These are phyloP conservation scores for Gossypium rotundifolium DNA, from an alignment of 345 rosid genomes.

Conservation along the genomic window DNA sequence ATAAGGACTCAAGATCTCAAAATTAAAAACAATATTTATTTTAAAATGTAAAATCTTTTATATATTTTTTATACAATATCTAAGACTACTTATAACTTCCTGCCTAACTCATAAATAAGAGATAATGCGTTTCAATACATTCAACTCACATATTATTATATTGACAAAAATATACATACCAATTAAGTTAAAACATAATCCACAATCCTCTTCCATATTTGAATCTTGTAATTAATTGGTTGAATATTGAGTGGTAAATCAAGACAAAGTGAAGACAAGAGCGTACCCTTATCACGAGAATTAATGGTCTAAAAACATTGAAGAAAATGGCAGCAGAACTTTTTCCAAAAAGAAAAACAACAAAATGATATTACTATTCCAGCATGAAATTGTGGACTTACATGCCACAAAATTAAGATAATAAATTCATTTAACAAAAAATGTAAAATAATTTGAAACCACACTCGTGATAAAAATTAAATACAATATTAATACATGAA, in stretches of 20 bases:
- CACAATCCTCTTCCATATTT: not conserved
- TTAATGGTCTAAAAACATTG: not conserved
- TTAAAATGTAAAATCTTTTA: too few species aligned
- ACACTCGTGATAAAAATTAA: not conserved
- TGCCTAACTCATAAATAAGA: rapidly evolving
- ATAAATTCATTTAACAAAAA: not conserved
- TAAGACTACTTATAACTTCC: too few species aligned
- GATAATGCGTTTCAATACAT: rapidly evolving
- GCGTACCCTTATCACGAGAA: conserved; percentile 2
- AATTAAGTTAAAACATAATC: too few species aligned
- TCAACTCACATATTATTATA: too few species aligned
- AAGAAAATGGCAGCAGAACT: not conserved
- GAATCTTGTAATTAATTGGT: too few species aligned
- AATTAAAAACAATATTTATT: too few species aligned
- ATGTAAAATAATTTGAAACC: not conserved
- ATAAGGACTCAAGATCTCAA: too few species aligned
- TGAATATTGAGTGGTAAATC: too few species aligned
- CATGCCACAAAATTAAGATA: not conserved
- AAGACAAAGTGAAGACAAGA: not conserved
- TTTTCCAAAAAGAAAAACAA: not conserved
- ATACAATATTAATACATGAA: too few species aligned
- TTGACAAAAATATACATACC: too few species aligned
- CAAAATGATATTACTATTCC: not conserved
- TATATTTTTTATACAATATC: too few species aligned
- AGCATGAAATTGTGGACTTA: conserved; percentile 7